A percentile compares a stretch with the other conserved stretches of the same genome.
Conservation (phyloP, 2,329 filamentous ascomycete species). For the Curvularia eragrostidis region DNA sequence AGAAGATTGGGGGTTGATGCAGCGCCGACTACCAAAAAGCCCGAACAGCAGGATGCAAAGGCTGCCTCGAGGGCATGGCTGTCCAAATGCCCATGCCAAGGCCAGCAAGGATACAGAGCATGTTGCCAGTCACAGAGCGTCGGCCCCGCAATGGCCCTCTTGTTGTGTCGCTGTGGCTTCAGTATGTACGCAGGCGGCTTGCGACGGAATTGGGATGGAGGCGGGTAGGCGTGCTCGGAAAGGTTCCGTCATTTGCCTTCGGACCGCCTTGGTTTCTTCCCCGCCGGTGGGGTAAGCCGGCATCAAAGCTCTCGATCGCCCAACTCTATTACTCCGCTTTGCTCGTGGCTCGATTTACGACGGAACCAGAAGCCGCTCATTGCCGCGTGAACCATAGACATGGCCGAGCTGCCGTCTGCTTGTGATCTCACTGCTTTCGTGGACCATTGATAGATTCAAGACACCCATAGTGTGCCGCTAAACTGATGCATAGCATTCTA, state of each 20-base stretch:
- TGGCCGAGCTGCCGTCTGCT: slow-evolving; percentile 24
- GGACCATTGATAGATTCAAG: slow-evolving; percentile 1
- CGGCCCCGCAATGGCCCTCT: slow-evolving; percentile 19
- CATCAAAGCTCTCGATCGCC: slow-evolving; percentile 6
- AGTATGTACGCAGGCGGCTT: slow-evolving; percentile 27
- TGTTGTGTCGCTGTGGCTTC: slow-evolving; percentile 1
- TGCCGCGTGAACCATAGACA: slow-evolving; percentile 33
- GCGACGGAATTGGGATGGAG: slow-evolving; percentile 32
- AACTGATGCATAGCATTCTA: slow-evolving; percentile 31
- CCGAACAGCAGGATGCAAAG: background rate
- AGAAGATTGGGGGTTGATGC: background rate
- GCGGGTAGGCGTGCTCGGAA: slow-evolving; percentile 29
- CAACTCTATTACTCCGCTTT: slow-evolving; percentile 30
- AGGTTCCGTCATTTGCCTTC: slow-evolving; percentile 36
- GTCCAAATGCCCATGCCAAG: background rate
- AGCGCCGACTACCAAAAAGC: background rate
- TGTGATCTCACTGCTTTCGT: background rate
- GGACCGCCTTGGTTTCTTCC: slow-evolving; percentile 4
- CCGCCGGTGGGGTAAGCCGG: slow-evolving; percentile 32
- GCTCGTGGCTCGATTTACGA: slow-evolving; percentile 15
- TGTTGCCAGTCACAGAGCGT: slow-evolving; percentile 15
- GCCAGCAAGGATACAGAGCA: background rate
- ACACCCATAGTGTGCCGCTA: slow-evolving; percentile 6
- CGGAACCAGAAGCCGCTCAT: slow-evolving; percentile 41
- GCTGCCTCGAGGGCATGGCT: background rate